These are phyloP conservation scores for Penicillium sp. DNA, from an alignment of 2,329 filamentous ascomycete genomes.

Conservation along the genomic window DNA sequence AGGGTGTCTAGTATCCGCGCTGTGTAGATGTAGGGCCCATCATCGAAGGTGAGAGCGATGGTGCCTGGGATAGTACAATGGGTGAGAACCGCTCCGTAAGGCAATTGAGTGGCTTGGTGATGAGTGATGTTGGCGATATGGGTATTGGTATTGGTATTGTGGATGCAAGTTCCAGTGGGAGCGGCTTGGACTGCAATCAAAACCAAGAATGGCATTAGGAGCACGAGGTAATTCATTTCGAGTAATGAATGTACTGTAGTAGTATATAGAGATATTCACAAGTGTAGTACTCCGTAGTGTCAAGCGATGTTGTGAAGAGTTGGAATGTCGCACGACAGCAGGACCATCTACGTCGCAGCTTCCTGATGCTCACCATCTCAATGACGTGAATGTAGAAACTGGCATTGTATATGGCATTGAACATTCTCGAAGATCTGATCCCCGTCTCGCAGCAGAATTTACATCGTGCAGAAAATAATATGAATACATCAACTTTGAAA, in stretches of 20 bases:
- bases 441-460: not conserved
- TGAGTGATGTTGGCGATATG: not conserved
- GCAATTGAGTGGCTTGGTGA: constrained; percentile 12
- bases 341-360: not conserved
- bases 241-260: not conserved
- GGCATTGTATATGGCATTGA: not conserved
- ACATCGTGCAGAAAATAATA: constrained; percentile 11
- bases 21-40: constrained; percentile 60
- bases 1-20: constrained; percentile 56
- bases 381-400: not conserved
- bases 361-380: not conserved
- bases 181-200: not conserved
- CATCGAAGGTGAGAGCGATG: constrained; percentile 63
- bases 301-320: not conserved
- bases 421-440: constrained; percentile 5
- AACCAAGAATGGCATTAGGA: not conserved
- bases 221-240: not conserved
- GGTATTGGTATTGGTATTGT: no score
- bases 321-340: not conserved
- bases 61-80: constrained; percentile 47
- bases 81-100: constrained; percentile 45
- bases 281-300: no score
- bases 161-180: not conserved
- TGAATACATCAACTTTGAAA: constrained; percentile 24
- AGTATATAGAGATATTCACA: no score